Evolutionary conservation across 805 yeast genomes (phyloP).

Genomic region (Starmerella bombicola): DNA sequence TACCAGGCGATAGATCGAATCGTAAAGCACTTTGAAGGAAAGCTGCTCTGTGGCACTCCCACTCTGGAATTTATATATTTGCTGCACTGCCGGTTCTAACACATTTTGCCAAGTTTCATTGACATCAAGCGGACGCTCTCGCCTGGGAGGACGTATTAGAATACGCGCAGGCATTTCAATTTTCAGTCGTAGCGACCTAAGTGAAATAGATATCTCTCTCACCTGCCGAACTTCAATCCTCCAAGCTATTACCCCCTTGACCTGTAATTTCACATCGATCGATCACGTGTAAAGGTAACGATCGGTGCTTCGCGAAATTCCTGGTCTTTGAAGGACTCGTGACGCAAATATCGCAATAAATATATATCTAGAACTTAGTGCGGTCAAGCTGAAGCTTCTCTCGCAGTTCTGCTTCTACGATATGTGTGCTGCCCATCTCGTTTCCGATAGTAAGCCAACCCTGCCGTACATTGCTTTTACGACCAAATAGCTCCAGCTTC

Average conservation of each 20-base stretch:
- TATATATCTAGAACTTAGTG: too few species aligned
- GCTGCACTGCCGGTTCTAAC: slow-evolving; percentile 22
- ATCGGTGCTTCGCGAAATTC: too few species aligned
- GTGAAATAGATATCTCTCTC: too few species aligned
- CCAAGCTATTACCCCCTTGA: too few species aligned
- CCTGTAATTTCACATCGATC: too few species aligned
- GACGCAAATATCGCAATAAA: too few species aligned
- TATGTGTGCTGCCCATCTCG: slow-evolving; percentile 15
- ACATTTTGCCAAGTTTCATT: slow-evolving; percentile 17
- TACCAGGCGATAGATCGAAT: slow-evolving; percentile 20
- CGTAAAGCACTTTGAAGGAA: slow-evolving; percentile 18
- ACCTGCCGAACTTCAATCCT: too few species aligned
- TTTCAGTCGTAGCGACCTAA: too few species aligned
- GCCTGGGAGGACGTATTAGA: slow-evolving; percentile 20
- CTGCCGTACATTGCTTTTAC: slow-evolving; percentile 70
- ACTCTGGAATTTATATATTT: slow-evolving; percentile 10
- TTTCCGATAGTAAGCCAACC: slow-evolving; percentile 59
- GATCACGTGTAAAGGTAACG: too few species aligned
- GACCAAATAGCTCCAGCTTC: slow-evolving; percentile 80
- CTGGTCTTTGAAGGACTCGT: too few species aligned
- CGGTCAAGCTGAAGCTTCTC: too few species aligned
- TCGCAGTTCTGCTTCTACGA: slow-evolving; percentile 15
- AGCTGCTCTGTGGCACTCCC: slow-evolving; percentile 4
- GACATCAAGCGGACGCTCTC: slow-evolving; percentile 14
- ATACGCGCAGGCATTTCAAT: slow-evolving; percentile 11